phyloP scores from a whole-genome alignment of 495 filamentous ascomycete genomes.

The Neurospora sp. region DNA sequence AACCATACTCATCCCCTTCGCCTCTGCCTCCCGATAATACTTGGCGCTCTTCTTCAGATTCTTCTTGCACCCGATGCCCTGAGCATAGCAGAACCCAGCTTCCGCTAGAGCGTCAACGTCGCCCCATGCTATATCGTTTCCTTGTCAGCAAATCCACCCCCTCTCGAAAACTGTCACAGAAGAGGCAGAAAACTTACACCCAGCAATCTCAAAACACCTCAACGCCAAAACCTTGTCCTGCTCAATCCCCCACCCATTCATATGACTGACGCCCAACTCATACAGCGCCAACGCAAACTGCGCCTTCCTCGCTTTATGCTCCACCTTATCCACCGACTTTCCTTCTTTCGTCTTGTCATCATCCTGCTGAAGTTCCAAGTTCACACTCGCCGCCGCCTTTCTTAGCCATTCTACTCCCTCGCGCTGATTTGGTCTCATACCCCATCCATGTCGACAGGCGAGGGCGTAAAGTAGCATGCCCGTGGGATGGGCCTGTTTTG shows the following conservation, averaged over 20 bases:
- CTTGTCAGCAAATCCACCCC: too few relatives aligned
- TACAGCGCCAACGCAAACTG: constrained; percentile 94
- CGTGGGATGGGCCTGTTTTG: constrained; percentile 72
- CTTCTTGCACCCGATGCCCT: constrained; percentile 84
- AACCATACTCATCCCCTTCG: constrained; percentile 91
- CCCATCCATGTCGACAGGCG: constrained; percentile 96
- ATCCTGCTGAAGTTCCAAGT: constrained; percentile 72
- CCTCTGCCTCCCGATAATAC: constrained; percentile 82
- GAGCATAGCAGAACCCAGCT: constrained; percentile 78
- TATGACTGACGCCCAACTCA: constrained; percentile 90
- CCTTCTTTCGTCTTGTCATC: constrained; percentile 56
- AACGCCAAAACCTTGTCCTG: constrained; percentile 83
- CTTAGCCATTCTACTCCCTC: constrained; percentile 86
- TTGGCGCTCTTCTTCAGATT: constrained; percentile 89
- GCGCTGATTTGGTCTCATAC: constrained; percentile 79
- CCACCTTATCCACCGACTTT: constrained; percentile 49
- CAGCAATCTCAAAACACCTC: constrained; percentile 92
- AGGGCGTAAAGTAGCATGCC: constrained; percentile 94
- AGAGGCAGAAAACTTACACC: too few relatives aligned
- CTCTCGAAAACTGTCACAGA: too few relatives aligned
- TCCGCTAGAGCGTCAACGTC: constrained; percentile 88
- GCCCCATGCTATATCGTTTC: constrained; percentile 57
- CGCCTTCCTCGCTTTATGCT: constrained; percentile 69
- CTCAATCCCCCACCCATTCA: constrained; percentile 96
- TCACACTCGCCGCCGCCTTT: constrained; percentile 78